Percentiles rank a stretch among this genome's conserved stretches.
These are phyloP conservation scores for Gymnopus androsaceus DNA, from an alignment of 1,284 basidiomycete genomes.

Conservation along the genomic window DNA sequence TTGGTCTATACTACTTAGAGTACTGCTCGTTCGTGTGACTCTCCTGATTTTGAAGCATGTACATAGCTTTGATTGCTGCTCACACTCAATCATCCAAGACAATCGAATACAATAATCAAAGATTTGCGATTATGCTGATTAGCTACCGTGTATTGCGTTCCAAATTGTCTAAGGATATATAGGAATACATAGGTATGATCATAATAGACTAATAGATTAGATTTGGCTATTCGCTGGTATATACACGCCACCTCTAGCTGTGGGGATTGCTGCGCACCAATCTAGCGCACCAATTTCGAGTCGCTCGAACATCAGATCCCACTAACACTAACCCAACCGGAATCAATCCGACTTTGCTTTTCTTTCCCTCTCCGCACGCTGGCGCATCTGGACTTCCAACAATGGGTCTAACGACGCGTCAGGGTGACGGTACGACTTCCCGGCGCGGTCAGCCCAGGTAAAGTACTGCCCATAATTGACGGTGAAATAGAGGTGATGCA, in stretches of 20 bases:
- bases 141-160: too few relatives aligned
- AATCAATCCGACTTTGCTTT: constrained; percentile 5
- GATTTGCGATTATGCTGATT: too few relatives aligned
- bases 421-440: constrained; percentile 71
- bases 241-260: not conserved
- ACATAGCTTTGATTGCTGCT: too few relatives aligned
- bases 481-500: constrained; percentile 95
- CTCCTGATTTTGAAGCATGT: too few relatives aligned
- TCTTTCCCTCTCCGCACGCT: constrained; percentile 11
- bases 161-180: not conserved
- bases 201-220: not conserved
- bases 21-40: too few relatives aligned
- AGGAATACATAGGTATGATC: not conserved
- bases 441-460: constrained; percentile 88
- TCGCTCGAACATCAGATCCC: not conserved
- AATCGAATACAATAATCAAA: too few relatives aligned
- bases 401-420: constrained; percentile 76
- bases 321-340: not conserved
- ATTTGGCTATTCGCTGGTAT: not conserved
- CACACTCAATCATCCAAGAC: too few relatives aligned
- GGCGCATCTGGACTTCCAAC: constrained; percentile 56
- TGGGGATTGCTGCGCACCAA: not conserved
- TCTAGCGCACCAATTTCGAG: not conserved
- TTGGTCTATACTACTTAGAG: too few relatives aligned
- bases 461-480: constrained; percentile 98